These are phyloP conservation scores for Hebeloma cylindrosporum DNA, from an alignment of 768 basidiomycete genomes.

Conservation along the genomic window DNA sequence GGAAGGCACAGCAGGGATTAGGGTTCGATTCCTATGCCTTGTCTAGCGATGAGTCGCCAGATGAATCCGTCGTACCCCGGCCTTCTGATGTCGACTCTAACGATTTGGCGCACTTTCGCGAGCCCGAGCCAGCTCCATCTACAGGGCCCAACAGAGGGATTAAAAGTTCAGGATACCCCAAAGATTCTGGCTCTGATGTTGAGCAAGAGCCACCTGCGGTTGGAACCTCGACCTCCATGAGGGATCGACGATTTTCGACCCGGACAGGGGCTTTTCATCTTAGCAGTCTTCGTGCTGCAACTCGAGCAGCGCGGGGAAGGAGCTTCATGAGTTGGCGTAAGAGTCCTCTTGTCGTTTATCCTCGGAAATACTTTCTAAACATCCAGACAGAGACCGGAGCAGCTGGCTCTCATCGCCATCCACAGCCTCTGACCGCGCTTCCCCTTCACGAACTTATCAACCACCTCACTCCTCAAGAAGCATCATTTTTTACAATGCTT, in stretches of 20 bases:
- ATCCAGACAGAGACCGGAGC: neutral
- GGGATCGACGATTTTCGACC: neutral
- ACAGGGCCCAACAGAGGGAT: too few species aligned
- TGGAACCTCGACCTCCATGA: too few species aligned
- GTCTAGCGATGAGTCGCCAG: slow-evolving; percentile 18
- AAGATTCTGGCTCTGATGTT: too few species aligned
- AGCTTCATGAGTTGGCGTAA: slow-evolving; percentile 7
- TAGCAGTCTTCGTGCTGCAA: slow-evolving; percentile 1
- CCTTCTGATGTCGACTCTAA: slow-evolving; percentile 15
- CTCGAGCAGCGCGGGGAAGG: neutral
- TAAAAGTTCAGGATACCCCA: too few species aligned
- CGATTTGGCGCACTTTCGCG: neutral
- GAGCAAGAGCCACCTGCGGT: too few species aligned
- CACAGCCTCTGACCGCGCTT: slow-evolving; percentile 27
- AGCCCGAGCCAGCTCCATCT: too few species aligned
- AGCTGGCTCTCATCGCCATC: slow-evolving; percentile 3
- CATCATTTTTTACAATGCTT: slow-evolving; percentile 73
- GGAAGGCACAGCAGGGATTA: slow-evolving; percentile 36
- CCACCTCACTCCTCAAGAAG: slow-evolving; percentile 58
- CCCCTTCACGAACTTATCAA: slow-evolving; percentile 51
- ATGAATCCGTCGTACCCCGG: slow-evolving; percentile 14
- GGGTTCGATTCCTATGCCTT: slow-evolving; percentile 22
- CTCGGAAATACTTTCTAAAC: too few species aligned
- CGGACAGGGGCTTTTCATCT: neutral
- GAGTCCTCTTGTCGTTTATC: neutral